Conservation (phyloP, 805 yeast species). For the Starmera caribaea region DNA sequence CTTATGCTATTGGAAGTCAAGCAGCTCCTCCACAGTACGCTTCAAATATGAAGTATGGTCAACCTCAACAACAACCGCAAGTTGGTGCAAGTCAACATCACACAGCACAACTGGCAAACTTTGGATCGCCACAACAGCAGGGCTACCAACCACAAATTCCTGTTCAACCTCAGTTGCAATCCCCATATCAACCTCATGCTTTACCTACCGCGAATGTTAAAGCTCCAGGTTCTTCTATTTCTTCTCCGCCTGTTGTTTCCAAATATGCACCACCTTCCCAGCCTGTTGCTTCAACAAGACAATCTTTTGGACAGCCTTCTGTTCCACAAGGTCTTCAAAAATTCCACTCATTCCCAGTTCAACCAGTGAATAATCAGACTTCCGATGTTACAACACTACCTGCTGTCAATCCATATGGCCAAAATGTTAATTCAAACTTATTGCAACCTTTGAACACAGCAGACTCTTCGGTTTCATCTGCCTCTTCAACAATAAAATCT, state of each 20-base stretch:
- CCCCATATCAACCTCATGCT: background rate
- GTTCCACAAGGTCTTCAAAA: background rate
- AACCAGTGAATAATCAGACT: background rate
- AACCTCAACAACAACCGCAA: too few species aligned
- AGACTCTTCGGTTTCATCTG: conserved; percentile 6
- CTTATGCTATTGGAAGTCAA: background rate
- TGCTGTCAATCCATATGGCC: background rate
- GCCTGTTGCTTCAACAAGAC: background rate
- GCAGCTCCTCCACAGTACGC: background rate
- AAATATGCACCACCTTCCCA: background rate
- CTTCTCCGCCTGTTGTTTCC: background rate
- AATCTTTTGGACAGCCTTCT: too few species aligned
- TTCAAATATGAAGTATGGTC: too few species aligned
- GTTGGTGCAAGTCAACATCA: too few species aligned
- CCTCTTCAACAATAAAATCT: conserved; percentile 7
- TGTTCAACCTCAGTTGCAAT: too few species aligned
- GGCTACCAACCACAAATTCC: too few species aligned
- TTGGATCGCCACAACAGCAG: too few species aligned
- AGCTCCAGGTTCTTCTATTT: background rate
- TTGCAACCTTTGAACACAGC: background rate
- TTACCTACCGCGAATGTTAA: background rate
- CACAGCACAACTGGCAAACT: too few species aligned
- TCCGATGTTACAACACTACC: background rate
- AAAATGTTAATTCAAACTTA: background rate
- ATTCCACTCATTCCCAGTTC: background rate